Evolutionary conservation across 345 rosid species (phyloP).

Genomic region (Brassica carinata): DNA sequence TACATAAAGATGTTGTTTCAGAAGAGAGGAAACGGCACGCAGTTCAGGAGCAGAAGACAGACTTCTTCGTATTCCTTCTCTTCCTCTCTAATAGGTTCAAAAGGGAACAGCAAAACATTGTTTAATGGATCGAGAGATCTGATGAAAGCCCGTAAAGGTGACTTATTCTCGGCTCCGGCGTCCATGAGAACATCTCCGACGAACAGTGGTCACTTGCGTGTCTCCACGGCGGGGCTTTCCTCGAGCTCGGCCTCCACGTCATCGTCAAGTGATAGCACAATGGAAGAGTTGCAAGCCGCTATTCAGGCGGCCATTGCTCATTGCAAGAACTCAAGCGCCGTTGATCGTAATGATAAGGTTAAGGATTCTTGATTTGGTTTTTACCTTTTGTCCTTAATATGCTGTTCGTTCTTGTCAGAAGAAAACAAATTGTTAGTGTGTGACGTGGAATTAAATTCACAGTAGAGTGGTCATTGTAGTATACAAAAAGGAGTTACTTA

Average conservation of each 20-base stretch:
- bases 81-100: constrained; percentile 29
- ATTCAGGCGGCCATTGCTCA: constrained; percentile 98
- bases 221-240: constrained; percentile 43
- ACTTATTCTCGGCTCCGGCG: constrained; percentile 83
- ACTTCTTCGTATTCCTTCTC: constrained; percentile 38
- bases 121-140: constrained; percentile 29
- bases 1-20: constrained; percentile 63
- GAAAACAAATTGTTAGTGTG: constrained; percentile 19
- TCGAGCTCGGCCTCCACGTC: constrained; percentile 42
- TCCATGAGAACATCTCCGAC: constrained; percentile 88
- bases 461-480: constrained; percentile 11
- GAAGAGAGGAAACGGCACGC: constrained; percentile 50
- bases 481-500: constrained; percentile 24
- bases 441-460: constrained; percentile 30
- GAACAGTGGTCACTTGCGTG: constrained; percentile 62
- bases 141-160: constrained; percentile 52
- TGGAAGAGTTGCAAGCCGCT: constrained; percentile 96
- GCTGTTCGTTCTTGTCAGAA: constrained; percentile 25
- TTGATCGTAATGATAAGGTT: constrained; percentile 42
- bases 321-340: constrained; percentile 84
- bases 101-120: constrained; percentile 29
- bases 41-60: constrained; percentile 43
- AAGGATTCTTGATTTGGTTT: constrained; percentile 40
- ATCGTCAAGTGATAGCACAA: constrained; percentile 66
- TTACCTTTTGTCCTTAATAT: constrained; percentile 29